Evolutionary conservation across 176 grass and related monocot species (phyloP).

Genomic region (Canna indica): DNA sequence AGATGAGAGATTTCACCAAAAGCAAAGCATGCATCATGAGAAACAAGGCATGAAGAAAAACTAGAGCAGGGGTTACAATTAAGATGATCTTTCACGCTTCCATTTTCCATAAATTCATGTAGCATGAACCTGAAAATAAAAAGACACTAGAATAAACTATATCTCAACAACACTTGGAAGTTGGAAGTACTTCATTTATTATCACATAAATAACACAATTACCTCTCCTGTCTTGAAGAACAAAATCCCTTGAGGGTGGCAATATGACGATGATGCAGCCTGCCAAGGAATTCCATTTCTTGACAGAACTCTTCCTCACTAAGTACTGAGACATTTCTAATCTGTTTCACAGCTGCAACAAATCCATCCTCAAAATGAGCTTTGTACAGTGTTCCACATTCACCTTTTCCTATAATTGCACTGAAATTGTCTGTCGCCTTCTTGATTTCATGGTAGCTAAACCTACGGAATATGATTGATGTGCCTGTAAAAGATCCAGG

Average conservation of each 20-base stretch:
- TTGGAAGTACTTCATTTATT: slow-evolving; percentile 15
- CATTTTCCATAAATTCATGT: slow-evolving; percentile 92
- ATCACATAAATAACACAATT: slow-evolving; percentile 3
- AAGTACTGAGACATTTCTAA: slow-evolving; percentile 33
- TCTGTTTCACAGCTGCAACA: slow-evolving; percentile 46
- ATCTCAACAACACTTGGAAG: background rate
- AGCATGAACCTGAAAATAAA: slow-evolving; percentile 57
- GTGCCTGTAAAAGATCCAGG: slow-evolving; percentile 43
- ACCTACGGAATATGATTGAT: slow-evolving; percentile 48
- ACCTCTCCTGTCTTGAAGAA: slow-evolving; percentile 63
- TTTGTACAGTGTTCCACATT: slow-evolving; percentile 57
- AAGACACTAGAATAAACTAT: slow-evolving; percentile 14
- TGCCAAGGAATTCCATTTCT: slow-evolving; percentile 84
- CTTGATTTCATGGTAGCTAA: slow-evolving; percentile 66
- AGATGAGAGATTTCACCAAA: slow-evolving; percentile 24
- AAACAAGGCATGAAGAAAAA: slow-evolving; percentile 21
- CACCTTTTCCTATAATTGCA: slow-evolving; percentile 33
- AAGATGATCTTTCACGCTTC: slow-evolving; percentile 78
- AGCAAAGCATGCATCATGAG: slow-evolving; percentile 18
- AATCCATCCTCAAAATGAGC: slow-evolving; percentile 65
- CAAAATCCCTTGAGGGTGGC: slow-evolving; percentile 77
- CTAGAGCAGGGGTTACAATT: slow-evolving; percentile 58
- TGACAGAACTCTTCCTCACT: slow-evolving; percentile 50
- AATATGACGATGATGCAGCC: slow-evolving; percentile 84
- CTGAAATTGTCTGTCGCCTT: slow-evolving; percentile 72